These are phyloP conservation scores for Lentinula sp. DNA, from an alignment of 768 basidiomycete genomes.

Conservation along the genomic window DNA sequence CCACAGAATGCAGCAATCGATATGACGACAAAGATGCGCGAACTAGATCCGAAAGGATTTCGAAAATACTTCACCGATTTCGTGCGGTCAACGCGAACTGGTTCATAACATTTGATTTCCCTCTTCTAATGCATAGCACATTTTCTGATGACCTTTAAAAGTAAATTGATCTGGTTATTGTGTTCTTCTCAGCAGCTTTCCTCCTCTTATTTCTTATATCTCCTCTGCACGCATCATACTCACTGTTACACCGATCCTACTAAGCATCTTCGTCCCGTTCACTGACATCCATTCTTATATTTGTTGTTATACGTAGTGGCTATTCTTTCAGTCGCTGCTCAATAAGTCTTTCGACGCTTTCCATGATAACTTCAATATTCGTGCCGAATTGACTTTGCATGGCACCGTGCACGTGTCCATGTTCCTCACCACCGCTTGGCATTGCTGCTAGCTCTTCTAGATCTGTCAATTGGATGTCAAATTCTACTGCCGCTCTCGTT, in stretches of 20 bases:
- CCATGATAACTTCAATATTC: too few species aligned
- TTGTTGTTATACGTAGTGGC: background rate
- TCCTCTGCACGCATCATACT: conserved; percentile 3
- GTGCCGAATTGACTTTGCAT: too few species aligned
- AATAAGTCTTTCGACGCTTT: background rate
- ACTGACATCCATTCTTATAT: background rate
- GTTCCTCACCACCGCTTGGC: background rate
- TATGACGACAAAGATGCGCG: conserved; percentile 70
- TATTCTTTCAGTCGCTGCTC: background rate
- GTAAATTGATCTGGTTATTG: background rate
- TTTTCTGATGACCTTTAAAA: background rate
- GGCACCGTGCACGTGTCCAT: background rate
- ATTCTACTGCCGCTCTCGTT: conserved; percentile 9
- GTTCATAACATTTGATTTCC: conserved; percentile 32
- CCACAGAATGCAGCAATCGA: conserved; percentile 72
- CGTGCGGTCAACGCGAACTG: conserved; percentile 63
- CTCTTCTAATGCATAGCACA: too few species aligned
- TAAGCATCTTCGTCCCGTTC: background rate
- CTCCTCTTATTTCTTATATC: background rate
- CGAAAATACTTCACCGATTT: conserved; percentile 86
- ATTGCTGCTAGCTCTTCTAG: background rate
- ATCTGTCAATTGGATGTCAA: background rate
- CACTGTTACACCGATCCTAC: background rate
- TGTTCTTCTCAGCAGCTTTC: background rate
- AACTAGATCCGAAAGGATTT: conserved; percentile 70